phyloP scores from a whole-genome alignment of 202 grass and related monocot species.

The Elaeis oleifera region DNA sequence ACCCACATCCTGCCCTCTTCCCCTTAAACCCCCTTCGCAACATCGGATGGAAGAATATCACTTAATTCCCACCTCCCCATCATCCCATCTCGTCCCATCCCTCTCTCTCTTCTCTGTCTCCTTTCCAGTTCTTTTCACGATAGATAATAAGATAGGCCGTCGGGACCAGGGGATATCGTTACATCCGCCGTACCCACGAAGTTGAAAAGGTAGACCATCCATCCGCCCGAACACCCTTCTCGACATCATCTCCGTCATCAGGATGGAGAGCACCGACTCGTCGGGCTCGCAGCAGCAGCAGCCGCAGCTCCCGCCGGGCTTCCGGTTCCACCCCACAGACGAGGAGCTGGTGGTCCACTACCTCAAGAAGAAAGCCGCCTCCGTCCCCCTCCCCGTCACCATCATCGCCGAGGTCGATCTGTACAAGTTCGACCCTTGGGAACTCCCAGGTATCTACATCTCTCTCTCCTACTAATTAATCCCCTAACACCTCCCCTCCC shows the following conservation, averaged over 20 bases:
- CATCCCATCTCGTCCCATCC: constrained; percentile 13
- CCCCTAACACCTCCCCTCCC: background rate
- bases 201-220: too few relatives aligned
- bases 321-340: constrained; percentile 45
- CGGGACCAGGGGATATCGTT: too few relatives aligned
- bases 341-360: constrained; percentile 83
- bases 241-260: background rate
- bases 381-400: constrained; percentile 59
- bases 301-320: constrained; percentile 38
- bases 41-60: too few relatives aligned
- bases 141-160: too few relatives aligned
- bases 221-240: too few relatives aligned
- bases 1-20: constrained; percentile 9
- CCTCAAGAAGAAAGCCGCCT: constrained; percentile 78
- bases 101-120: background rate
- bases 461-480: background rate
- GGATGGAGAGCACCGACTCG: constrained; percentile 63
- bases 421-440: constrained; percentile 98
- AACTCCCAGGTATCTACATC: constrained; percentile 46
- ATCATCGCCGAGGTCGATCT: constrained; percentile 95
- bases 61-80: constrained; percentile 24
- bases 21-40: background rate
- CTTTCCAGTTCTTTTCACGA: background rate
- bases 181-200: too few relatives aligned
- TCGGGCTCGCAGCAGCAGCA: constrained; percentile 43